Base-by-base conservation (phyloP, 2,329 filamentous ascomycete species). In the Blumeriella jaapii region DNA sequence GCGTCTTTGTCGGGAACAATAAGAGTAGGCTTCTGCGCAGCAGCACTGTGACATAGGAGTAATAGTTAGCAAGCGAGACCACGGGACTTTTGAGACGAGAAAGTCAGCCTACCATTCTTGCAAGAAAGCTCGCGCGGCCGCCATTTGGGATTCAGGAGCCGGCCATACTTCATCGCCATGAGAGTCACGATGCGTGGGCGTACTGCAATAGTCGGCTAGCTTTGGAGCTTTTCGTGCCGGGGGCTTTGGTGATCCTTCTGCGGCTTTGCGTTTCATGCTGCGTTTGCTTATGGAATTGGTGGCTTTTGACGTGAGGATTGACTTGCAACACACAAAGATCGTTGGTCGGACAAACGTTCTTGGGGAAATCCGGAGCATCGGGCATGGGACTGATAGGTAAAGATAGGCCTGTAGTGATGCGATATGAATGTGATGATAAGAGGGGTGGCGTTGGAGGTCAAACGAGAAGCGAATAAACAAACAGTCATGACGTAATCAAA, bases 1-100 rank as follows among this genome's bases (percentile, higher is more conserved):
- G 74, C 74, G 46, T 81, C 76, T 49, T 80, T 81, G 50, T 82
- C 77, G 0, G 78, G 78, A 0, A 80, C 63, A 10, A 82, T 72
- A 12, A 81, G 55, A 1, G 68, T 70, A 22, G 58, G 61, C 37
- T 70, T 62, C 7, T 63, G 56, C 8, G 68, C 57, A 11, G 58
- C 48, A 12, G 65, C 72, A 53, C 74, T 77, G 19, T 18, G 5
- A 10, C 15, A 24, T 8, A 11, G n/a, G 15, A 18, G n/a, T n/a
- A n/a, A n/a, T n/a, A n/a, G 10, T 24, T 8, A 24, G 7, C 7
- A 4, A 24, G 22, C 9, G 12, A n/a, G 10, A 3, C 9, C 3
- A 8, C 4, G 7, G 12, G 10, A 8, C 10, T n/a, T 4, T 24
- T 4, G 22, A 9, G 7, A 8, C 7, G 22, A n/a, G 4, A 24